Evolutionary conservation across 768 basidiomycete species (phyloP), one percentile per base, ranked within the genome.

Genomic region (Myochromella boudieri): DNA sequence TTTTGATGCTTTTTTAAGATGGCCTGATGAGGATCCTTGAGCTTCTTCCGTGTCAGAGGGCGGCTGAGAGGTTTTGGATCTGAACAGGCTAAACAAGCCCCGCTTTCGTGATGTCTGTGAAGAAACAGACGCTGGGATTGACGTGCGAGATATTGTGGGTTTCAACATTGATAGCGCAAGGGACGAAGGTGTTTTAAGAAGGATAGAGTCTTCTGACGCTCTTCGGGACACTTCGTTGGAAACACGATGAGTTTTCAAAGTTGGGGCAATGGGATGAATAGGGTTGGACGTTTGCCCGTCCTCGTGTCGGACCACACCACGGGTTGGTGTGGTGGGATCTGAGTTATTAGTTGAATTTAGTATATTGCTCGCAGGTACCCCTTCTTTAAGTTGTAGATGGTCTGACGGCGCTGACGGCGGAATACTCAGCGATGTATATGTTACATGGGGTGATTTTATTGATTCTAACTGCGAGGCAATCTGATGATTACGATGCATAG

Each of bases 141-240:
- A 68, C 41, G 68, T 67, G 10, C 67, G 69, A 11, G 74, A 74
- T 28, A 53, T 48, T 14, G 71, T 68, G 10, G 74, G 65, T 42
- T 73, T 73, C 29, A 75, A 60, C 47, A 72, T 64, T 8, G 76
- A 76, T 0, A 68, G 76, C 3, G 79, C 78, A 14, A 85, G 72
- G 1, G 85, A 85, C 10, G 84, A 85, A 4, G 84, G 83, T 0
- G 84, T 86, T 57, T 72, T 74, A 27, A 85, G 70, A 22, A 80
- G 71, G 29, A 80, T 66, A 7, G 77, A 73, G 37, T 83, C 82
- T 42, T 76, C 67, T 10, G 76, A 77, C 15, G 66, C 61, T 29
- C 63, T 58, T 24, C 68, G 68, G 32, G 68, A 63, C 17, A 70
- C 42, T 51, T 60, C 31, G 41, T 40, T 42, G 24, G 57, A 31